These are phyloP conservation scores for Boletus vinaceobasis DNA, from an alignment of 768 basidiomycete genomes.

Conservation along the genomic window DNA sequence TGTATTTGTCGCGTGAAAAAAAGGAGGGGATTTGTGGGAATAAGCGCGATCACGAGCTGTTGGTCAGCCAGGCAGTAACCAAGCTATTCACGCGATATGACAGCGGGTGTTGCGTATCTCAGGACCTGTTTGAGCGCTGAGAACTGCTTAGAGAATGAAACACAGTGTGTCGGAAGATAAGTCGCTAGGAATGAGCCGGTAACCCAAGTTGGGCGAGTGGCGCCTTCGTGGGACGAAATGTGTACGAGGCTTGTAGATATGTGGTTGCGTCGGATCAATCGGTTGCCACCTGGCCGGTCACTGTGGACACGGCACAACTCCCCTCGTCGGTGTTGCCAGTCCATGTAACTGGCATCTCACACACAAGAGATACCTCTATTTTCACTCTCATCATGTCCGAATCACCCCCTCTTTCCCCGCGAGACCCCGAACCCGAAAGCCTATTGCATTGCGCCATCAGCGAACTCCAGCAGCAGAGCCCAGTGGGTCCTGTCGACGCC, in stretches of 20 bases:
- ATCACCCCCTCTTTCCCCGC: constrained; percentile 3
- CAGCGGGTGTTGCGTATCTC: not conserved
- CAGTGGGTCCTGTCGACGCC: constrained; percentile 28
- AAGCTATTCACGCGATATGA: not conserved
- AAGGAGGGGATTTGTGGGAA: not conserved
- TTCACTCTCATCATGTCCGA: constrained; percentile 13
- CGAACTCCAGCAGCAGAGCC: constrained; percentile 3
- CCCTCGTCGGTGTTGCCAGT: constrained; percentile 1
- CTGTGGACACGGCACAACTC: constrained; percentile 3
- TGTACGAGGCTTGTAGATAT: too few relatives aligned
- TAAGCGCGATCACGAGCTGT: too few relatives aligned
- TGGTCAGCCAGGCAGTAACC: not conserved
- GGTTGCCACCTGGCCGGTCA: constrained; percentile 1
- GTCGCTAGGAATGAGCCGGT: not conserved
- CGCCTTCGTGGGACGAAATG: not conserved
- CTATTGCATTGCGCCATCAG: not conserved
- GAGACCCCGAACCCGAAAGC: constrained; percentile 5
- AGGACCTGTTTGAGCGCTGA: not conserved
- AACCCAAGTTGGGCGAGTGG: not conserved
- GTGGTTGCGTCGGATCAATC: constrained; percentile 1
- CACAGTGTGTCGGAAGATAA: not conserved
- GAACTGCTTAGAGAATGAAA: not conserved
- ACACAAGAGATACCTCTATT: not conserved
- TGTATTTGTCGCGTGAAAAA: not conserved
- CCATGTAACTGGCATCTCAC: constrained; percentile 9